These are phyloP conservation scores for Pholiota microspora DNA, from an alignment of 768 basidiomycete species.

Conservation along the genomic window DNA sequence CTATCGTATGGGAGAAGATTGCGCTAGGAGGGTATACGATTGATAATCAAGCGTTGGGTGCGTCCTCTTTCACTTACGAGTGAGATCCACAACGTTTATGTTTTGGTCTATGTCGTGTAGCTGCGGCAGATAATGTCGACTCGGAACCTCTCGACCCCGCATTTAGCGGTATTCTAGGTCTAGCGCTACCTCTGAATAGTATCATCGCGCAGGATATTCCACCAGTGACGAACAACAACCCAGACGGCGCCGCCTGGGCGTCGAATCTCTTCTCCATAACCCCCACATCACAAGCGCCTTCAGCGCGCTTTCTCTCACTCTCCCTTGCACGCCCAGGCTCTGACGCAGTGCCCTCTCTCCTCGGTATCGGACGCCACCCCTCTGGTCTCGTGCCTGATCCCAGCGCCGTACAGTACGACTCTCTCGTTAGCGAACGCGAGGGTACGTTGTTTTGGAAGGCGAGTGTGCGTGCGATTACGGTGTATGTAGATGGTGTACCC, in stretches of 20 bases:
- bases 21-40: conserved; percentile 64
- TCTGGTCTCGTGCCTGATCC: conserved; percentile 49
- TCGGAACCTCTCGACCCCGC: conserved; percentile 54
- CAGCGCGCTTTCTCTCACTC: conserved; percentile 64
- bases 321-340: conserved; percentile 69
- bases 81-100: too few relatives aligned
- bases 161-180: conserved; percentile 71
- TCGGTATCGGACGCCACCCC: conserved; percentile 74
- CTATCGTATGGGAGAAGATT: conserved; percentile 69
- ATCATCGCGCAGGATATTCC: conserved; percentile 53
- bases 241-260: conserved; percentile 65
- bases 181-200: conserved; percentile 74
- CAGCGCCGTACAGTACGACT: conserved; percentile 45
- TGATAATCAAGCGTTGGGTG: conserved; percentile 68
- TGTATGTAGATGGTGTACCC: conserved; percentile 49
- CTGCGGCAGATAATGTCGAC: conserved; percentile 53
- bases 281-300: conserved; percentile 48
- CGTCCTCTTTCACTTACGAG: conserved; percentile 17
- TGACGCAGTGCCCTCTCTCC: conserved; percentile 47
- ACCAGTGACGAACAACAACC: conserved; percentile 43
- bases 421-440: conserved; percentile 35
- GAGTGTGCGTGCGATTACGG: conserved; percentile 52
- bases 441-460: conserved; percentile 66
- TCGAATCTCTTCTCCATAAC: conserved; percentile 75
- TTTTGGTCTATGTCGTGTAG: too few relatives aligned